Evolutionary conservation across 805 yeast species (phyloP), one percentile per base, ranked within the genome.

Genomic region (Teunomyces kruisii): DNA sequence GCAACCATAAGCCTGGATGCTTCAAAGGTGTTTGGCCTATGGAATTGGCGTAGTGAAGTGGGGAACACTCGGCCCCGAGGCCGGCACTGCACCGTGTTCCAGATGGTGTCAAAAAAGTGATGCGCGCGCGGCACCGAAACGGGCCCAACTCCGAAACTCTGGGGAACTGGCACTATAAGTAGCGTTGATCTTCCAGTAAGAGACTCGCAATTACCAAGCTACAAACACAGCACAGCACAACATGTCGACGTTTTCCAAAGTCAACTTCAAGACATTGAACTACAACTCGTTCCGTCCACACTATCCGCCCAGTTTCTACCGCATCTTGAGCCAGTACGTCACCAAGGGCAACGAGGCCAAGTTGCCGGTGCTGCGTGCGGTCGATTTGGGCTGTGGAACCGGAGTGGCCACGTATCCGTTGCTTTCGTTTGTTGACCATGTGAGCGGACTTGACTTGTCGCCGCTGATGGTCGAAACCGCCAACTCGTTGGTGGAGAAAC

Each of bases 381-480:
- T 65, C 56, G 67, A 64, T 55, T 53, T 77, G 36, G 83, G 84
- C 0, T 75, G 81, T 51, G 83, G 83, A 0, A 76, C 82, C 0
- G 84, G 83, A 0, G 74, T 72, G 19, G 80, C 79, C 0, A 67
- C 77, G 1, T 62, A 68, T 40, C 79, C 79, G 2, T 54, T 79
- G 40, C 59, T 75, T 19, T 59, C 64, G 32, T 43, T 70, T 14
- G 59, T 75, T 27, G 53, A 70, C 0, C 56, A 61, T 14, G 75
- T 75, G 5, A 54, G 64, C 12, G 80, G 80, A 0, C 56, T 77
- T 3, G 84, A 79, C 53, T 54, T 74, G 32, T 77, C 82, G 0
- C 53, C 65, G 3, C 62, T 56, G 31, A 79, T 79, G 84, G 57
- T 79, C 10, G 57, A 63, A 13, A 63, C 74, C 10, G 79, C 82